Evolutionary conservation across 1,139 yeast species (phyloP).

Genomic region (Diutina catenulata): DNA sequence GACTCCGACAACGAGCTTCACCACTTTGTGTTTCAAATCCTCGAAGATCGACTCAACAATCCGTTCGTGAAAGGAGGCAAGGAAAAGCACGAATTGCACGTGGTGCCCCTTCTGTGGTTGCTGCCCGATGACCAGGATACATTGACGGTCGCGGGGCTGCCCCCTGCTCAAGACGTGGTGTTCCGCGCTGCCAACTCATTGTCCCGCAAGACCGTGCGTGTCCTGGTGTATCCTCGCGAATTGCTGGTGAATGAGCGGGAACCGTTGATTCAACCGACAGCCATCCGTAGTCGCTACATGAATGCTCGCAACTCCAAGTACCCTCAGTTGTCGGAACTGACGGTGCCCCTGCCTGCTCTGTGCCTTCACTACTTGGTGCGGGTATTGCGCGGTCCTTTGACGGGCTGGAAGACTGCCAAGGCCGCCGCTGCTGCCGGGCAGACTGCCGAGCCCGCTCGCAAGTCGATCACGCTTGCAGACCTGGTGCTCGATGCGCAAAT

Average conservation of each 20-base stretch:
- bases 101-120: constrained; percentile 16
- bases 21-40: constrained; percentile 23
- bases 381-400: constrained; percentile 52
- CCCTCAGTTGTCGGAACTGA: constrained; percentile 11
- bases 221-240: constrained; percentile 22
- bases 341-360: constrained; percentile 37
- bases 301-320: background rate
- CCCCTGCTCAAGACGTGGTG: constrained; percentile 24
- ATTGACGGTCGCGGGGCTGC: background rate
- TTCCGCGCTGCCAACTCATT: constrained; percentile 18
- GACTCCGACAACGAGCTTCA: constrained; percentile 11
- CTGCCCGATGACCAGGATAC: constrained; percentile 8
- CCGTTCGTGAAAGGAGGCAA: constrained; percentile 6
- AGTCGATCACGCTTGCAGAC: constrained; percentile 39
- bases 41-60: constrained; percentile 9
- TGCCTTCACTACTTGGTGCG: constrained; percentile 47
- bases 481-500: constrained; percentile 41
- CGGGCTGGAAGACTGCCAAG: too few species aligned
- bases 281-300: constrained; percentile 19
- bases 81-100: constrained; percentile 28
- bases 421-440: too few species aligned
- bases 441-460: constrained; percentile 29
- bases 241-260: constrained; percentile 17
- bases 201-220: constrained; percentile 20
- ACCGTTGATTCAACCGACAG: constrained; percentile 16